Evolutionary conservation across 1,139 yeast genomes (phyloP), one percentile per base, ranked within the genome.

Genomic region (Torulaspora pretoriensis): DNA sequence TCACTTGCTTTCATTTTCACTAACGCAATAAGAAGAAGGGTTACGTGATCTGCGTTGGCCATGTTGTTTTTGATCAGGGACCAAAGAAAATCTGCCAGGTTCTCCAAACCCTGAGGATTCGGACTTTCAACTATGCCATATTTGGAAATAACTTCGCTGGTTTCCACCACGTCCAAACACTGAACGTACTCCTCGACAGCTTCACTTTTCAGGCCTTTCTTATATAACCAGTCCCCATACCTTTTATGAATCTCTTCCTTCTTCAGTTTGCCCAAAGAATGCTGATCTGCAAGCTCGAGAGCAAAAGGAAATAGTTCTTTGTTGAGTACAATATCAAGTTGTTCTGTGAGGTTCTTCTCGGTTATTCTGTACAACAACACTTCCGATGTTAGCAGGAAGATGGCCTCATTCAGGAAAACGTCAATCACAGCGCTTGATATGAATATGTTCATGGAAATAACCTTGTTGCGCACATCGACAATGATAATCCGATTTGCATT

Each of bases 91-190:
- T 69, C 71, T 0, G 92, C 77, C 52, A 92, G 67, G 48, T 79
- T 77, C 9, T 50, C 48, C 13, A 60, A 50, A 12, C 54, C 56
- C 12, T 50, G 48, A 2, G 55, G 46, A 43, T 54, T 57, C 1
- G 72, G 69, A 3, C 87, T 82, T 52, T 85, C 85, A 12, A 87
- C 83, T n/a, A 89, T 81, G 49, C 89, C 87, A 63, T 83, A 89
- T 56, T 83, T 83, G 24, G 89, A 78, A 27, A 92, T 86, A 4
- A 89, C 78, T 51, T 81, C 84, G 66, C 90, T 84, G 3, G 89
- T 80, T 51, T 81, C 83, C 28, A 78, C 75, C 3, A 72, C 62
- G 13, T 70, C 70, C 13, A 78, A 61, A 14, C 85, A 77, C 22
- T 69, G 68, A 13, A 83, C 75, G 57, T 80, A 92, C 50, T 84